Percentiles rank a stretch among this genome's conserved stretches.
Evolutionary conservation across 768 basidiomycete species (phyloP).

Genomic region (Leucosporidium yakuticum): DNA sequence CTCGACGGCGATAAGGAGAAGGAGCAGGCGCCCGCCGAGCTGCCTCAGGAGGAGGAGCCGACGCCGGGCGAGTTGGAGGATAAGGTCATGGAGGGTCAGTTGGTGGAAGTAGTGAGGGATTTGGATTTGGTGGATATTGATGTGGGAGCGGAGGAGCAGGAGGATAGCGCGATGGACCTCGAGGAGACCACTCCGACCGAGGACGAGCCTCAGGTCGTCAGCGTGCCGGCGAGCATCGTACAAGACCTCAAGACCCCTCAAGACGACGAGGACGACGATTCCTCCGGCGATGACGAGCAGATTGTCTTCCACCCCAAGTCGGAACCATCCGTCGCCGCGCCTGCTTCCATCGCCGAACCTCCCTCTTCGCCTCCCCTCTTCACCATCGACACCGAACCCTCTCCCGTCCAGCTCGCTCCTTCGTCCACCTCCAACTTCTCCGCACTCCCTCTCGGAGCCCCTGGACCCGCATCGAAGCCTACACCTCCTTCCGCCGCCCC

Average conservation of each 20-base stretch:
- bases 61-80: constrained; percentile 13
- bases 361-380: background rate
- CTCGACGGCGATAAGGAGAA: too few species aligned
- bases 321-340: background rate
- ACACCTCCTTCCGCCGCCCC: background rate
- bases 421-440: background rate
- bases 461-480: background rate
- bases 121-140: background rate
- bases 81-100: background rate
- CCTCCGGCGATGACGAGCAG: constrained; percentile 6
- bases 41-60: too few species aligned
- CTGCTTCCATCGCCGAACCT: background rate
- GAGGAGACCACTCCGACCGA: background rate
- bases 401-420: background rate
- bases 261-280: background rate
- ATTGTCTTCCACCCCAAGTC: constrained; percentile 15
- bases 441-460: too few species aligned
- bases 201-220: constrained; percentile 6
- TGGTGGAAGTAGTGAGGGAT: background rate
- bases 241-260: background rate
- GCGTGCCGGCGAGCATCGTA: background rate
- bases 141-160: constrained; percentile 2
- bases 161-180: constrained; percentile 9
- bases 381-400: background rate
- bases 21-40: too few species aligned